These are phyloP conservation scores for Phanerodontia chrysosporium DNA, from an alignment of 768 basidiomycete species.

Conservation along the genomic window DNA sequence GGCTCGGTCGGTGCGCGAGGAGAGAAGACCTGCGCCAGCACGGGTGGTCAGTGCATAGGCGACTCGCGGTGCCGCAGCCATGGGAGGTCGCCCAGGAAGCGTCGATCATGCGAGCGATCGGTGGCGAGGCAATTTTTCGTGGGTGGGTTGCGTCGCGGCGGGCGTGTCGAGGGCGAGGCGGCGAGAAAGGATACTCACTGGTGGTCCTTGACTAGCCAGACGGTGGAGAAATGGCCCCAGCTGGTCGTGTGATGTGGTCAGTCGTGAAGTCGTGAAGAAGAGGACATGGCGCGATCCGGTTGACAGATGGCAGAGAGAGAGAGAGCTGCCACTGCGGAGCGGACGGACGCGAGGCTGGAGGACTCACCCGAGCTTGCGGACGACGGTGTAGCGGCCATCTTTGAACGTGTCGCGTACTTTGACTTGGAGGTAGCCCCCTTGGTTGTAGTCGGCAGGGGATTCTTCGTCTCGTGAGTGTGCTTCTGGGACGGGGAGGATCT, in stretches of 20 bases:
- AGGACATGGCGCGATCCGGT: conserved; percentile 1
- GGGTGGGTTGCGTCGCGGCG: not conserved
- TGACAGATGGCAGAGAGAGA: not conserved
- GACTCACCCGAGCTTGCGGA: conserved; percentile 83
- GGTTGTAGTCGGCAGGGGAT: conserved; percentile 78
- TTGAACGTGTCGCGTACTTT: conserved; percentile 78
- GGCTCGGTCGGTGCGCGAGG: not conserved
- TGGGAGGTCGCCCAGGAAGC: not conserved
- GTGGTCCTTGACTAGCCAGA: conserved; percentile 83
- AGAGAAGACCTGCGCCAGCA: not conserved
- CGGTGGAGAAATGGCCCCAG: conserved; percentile 95
- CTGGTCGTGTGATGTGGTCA: conserved; percentile 34
- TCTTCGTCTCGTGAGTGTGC: conserved; percentile 72
- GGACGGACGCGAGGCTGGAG: not conserved
- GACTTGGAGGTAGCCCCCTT: conserved; percentile 66
- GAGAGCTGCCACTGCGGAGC: not conserved
- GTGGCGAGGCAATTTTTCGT: not conserved
- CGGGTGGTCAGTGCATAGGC: not conserved
- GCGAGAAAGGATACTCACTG: conserved; percentile 44
- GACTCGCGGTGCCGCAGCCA: not conserved
- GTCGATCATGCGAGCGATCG: not conserved
- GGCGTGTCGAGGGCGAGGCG: not conserved
- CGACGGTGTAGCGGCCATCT: conserved; percentile 76
- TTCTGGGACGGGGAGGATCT: conserved; percentile 68
- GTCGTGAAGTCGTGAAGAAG: conserved; percentile 7